Evolutionary conservation across 2,329 filamentous ascomycete genomes (phyloP), one percentile per base, ranked within the genome.

Genomic region (Nemania sp.): DNA sequence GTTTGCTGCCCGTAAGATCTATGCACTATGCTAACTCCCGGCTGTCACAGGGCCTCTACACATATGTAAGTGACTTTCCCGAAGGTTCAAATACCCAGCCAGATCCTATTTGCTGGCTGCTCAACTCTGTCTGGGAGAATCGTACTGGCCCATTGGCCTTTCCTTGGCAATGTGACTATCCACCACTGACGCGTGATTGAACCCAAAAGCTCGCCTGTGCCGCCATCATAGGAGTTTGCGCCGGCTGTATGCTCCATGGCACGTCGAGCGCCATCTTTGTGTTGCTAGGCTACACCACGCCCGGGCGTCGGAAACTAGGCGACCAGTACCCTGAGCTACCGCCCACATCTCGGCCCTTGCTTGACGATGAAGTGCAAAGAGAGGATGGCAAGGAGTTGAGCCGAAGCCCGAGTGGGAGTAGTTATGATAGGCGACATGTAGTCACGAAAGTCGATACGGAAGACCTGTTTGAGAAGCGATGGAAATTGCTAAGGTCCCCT

Each of bases 211-310:
- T 70, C 39, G 62, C 65, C 36, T 66, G 61, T 41, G 68, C 67
- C 5, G 56, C 61, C 20, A 47, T 69, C 24, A 65, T 70, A 59
- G 68, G 68, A 7, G 56, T 67, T 4, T 56, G 54, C 20, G 62
- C 65, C 23, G 68, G 62, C 5, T 61, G 54, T 39, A 31, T 63
- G 11, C 45, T 68, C n/a, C 59, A 68, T 42, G 62, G 63, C 23
- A 66, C 65, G 3, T 68, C 64, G 24, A 64, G 52, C 49, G 55
- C 67, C 30, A 53, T 68, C 33, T 66, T 68, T 33, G 56, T 68
- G 17, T 17, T 66, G 5, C 60, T 70, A 9, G 64, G 65, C 14
- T 57, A 67, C 53, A 24, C 53, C 11, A 17, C 57, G 5, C 56
- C 61, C 12, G 54, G 61, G 37, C 60, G 49, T 19, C 55, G 19